Base-by-base conservation (phyloP, 208 protist genomes). In the Trypanosoma conorhini region DNA sequence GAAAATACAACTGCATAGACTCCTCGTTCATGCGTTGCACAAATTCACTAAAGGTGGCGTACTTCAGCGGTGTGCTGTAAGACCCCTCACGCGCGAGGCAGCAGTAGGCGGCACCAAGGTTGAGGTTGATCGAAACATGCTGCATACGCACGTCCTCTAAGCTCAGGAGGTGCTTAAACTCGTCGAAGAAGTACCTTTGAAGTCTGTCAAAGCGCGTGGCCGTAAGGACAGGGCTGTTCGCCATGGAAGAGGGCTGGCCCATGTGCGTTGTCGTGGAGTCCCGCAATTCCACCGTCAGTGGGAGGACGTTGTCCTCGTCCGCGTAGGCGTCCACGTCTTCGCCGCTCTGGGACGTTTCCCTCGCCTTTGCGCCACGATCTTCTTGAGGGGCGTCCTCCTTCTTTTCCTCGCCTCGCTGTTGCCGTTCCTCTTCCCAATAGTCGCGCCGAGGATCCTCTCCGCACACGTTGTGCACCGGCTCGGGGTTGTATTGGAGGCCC, bases 1-100 rank as follows among this genome's bases (percentile, higher is more conserved):
- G 79, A 61, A 95, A 95, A 68, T 93, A 95, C 52, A 95, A 60
- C 78, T 95, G 87, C 85, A 95, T 87, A 48, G 81, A 89, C 76
- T 95, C 86, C 26, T 92, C 82, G 74, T 91, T 91, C 84, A 93
- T 93, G 48, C 86, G 85, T 67, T 91, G 83, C 10, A 95, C 87
- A 65, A 95, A 92, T 74, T 93, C 80, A 50, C 79, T 79, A 63
- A 95, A 93, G 13, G 86, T 88, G 28, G 86, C 87, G 67, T 95
- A 85, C 63, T 87, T 87, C 22, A 93, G 80, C n/a, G 85, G 85
- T 3, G 87, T 91, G 52, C 81, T 86, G 79, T 92, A 83, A 19
- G 83, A 90, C 40, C 85, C 83, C 35, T 92, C 81, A 33, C 87
- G 85, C 24, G 87, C 82, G 31, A 92, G 79, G 50, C 90, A 95